Evolutionary conservation across 176 grass and related monocot genomes (phyloP).

Genomic region (Phoenix roebelenii): DNA sequence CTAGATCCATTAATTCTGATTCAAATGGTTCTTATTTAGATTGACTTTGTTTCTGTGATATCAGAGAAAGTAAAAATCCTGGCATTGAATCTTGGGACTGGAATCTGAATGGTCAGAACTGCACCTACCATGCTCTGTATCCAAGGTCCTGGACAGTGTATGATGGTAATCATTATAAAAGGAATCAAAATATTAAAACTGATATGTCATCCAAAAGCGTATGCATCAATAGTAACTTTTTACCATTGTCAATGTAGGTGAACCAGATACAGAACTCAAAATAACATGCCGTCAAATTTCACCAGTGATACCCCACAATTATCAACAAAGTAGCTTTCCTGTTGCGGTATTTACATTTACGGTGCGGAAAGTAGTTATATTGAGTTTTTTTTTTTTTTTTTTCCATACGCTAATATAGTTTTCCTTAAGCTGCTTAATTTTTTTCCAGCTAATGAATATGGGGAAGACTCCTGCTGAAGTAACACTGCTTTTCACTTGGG

Average conservation of each 20-base stretch:
- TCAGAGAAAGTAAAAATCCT: conserved; percentile 78
- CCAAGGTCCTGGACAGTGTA: conserved; percentile 90
- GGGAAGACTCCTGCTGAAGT: conserved; percentile 51
- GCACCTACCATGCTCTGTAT: conserved; percentile 85
- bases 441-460: conserved; percentile 67
- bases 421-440: conserved; percentile 10
- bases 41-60: conserved; percentile 37
- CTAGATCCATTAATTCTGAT: background rate
- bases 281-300: conserved; percentile 94
- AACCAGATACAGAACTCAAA: conserved; percentile 81
- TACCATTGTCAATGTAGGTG: conserved; percentile 37
- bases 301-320: conserved; percentile 96
- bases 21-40: conserved; percentile 12
- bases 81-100: conserved; percentile 96
- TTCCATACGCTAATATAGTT: too few relatives aligned
- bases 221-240: background rate
- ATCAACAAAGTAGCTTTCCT: conserved; percentile 89
- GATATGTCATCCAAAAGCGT: too few relatives aligned
- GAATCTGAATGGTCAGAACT: conserved; percentile 56
- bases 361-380: conserved; percentile 26
- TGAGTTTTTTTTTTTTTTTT: too few relatives aligned
- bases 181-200: background rate
- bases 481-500: conserved; percentile 95
- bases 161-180: conserved; percentile 47
- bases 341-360: conserved; percentile 89